Percentiles rank a stretch among this genome's conserved stretches.
Evolutionary conservation across 768 basidiomycete species (phyloP).

Genomic region (Trametes cubensis): DNA sequence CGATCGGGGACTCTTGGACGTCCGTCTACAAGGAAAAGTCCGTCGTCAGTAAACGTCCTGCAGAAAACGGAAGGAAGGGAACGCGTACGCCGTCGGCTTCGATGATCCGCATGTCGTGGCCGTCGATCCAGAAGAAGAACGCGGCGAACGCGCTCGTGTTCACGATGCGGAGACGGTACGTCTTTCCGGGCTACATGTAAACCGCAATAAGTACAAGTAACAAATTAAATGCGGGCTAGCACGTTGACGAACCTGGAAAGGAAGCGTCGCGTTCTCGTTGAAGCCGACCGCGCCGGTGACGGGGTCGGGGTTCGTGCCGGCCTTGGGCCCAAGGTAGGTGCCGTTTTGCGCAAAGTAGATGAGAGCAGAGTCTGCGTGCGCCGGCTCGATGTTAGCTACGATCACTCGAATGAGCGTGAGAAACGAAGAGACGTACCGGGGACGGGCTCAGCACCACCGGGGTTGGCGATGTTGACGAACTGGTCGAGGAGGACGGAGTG

Average conservation of each 20-base stretch:
- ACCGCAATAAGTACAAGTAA: not conserved
- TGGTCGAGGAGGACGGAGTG: slow-evolving; percentile 61
- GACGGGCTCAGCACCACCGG: slow-evolving; percentile 84
- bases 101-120: slow-evolving; percentile 82
- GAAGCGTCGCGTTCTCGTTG: slow-evolving; percentile 84
- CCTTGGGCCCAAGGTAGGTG: slow-evolving; percentile 64
- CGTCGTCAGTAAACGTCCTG: too few relatives aligned
- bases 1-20: slow-evolving; percentile 70
- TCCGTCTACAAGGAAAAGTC: slow-evolving; percentile 57
- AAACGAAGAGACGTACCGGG: slow-evolving; percentile 53
- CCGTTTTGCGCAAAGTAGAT: slow-evolving; percentile 84
- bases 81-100: slow-evolving; percentile 78
- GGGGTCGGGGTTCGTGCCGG: slow-evolving; percentile 48
- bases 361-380: slow-evolving; percentile 63
- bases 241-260: slow-evolving; percentile 53
- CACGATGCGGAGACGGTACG: slow-evolving; percentile 85
- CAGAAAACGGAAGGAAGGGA: not conserved
- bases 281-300: slow-evolving; percentile 69
- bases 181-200: slow-evolving; percentile 64
- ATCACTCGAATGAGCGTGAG: too few relatives aligned
- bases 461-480: slow-evolving; percentile 75
- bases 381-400: not conserved
- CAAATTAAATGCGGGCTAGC: not conserved
- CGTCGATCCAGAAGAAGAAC: slow-evolving; percentile 90
- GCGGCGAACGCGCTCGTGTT: slow-evolving; percentile 77